Conservation (phyloP, 345 rosid genomes). For the Clarkia xantiana region DNA sequence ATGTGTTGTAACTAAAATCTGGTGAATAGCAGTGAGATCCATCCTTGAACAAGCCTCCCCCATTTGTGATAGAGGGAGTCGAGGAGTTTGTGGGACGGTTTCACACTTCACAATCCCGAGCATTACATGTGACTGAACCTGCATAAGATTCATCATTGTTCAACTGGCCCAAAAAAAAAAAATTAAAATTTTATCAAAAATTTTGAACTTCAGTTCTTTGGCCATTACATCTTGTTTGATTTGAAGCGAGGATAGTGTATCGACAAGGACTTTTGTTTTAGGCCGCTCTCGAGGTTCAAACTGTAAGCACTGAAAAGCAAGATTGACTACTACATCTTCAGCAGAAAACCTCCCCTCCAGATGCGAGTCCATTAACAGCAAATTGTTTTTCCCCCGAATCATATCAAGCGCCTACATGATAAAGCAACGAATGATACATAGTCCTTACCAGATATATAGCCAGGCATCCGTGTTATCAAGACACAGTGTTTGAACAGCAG, state of each 20-base stretch:
- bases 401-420: conserved; percentile 75
- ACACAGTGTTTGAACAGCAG: too few species aligned
- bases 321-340: conserved; percentile 70
- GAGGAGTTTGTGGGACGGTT: conserved; percentile 66
- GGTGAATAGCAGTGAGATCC: conserved; percentile 97
- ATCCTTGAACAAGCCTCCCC: conserved; percentile 93
- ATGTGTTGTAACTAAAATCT: conserved; percentile 65
- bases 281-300: conserved; percentile 96
- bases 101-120: conserved; percentile 64
- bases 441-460: too few species aligned
- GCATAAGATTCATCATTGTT: conserved; percentile 7
- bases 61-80: conserved; percentile 65
- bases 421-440: too few species aligned
- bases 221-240: conserved; percentile 68
- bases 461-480: too few species aligned
- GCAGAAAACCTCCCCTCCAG: conserved; percentile 79
- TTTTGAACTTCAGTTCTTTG: neutral
- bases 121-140: conserved; percentile 88
- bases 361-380: conserved; percentile 79
- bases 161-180: neutral
- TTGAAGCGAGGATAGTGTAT: conserved; percentile 62
- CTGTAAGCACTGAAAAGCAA: conserved; percentile 79
- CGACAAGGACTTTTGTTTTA: conserved; percentile 55
- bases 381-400: conserved; percentile 71
- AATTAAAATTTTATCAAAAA: too few species aligned